phyloP scores from a whole-genome alignment of 805 yeast genomes.

The Lipomyces anomalus region DNA sequence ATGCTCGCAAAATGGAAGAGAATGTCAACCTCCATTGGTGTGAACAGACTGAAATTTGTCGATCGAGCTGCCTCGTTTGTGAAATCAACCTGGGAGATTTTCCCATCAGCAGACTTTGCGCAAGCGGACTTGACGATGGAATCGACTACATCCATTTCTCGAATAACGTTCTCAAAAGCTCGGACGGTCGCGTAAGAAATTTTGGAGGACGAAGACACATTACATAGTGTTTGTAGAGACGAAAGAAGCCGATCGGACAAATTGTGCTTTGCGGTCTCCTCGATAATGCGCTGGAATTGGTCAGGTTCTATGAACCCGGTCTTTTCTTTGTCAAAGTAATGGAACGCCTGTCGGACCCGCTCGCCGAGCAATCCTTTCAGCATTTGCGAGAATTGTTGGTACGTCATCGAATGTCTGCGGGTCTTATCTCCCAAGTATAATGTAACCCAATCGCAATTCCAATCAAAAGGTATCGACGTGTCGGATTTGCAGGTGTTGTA shows the following conservation, averaged over 20 bases:
- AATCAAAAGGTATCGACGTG: conserved; percentile 39
- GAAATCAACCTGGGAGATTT: conserved; percentile 36
- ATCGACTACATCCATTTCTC: conserved; percentile 40
- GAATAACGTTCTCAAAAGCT: conserved; percentile 40
- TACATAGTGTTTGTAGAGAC: conserved; percentile 36
- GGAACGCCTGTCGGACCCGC: conserved; percentile 44
- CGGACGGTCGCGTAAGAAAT: conserved; percentile 41
- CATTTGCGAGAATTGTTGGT: conserved; percentile 42
- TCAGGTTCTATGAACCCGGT: conserved; percentile 39
- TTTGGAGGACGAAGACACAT: conserved; percentile 30
- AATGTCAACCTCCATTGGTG: conserved; percentile 42
- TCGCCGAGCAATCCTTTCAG: conserved; percentile 42
- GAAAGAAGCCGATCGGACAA: conserved; percentile 37
- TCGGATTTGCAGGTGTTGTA: conserved; percentile 35
- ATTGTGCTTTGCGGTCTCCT: conserved; percentile 38
- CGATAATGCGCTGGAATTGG: conserved; percentile 37
- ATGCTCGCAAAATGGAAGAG: conserved; percentile 38
- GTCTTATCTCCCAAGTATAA: conserved; percentile 38
- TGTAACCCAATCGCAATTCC: conserved; percentile 40
- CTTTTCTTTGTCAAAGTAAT: conserved; percentile 33
- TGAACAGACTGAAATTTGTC: conserved; percentile 38
- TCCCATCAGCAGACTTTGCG: conserved; percentile 32
- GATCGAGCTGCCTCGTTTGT: conserved; percentile 37
- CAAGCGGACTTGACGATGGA: conserved; percentile 35
- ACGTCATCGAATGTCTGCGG: conserved; percentile 37